Conservation (phyloP, 2,329 filamentous ascomycete genomes). For the Penicillium griseofulvum region DNA sequence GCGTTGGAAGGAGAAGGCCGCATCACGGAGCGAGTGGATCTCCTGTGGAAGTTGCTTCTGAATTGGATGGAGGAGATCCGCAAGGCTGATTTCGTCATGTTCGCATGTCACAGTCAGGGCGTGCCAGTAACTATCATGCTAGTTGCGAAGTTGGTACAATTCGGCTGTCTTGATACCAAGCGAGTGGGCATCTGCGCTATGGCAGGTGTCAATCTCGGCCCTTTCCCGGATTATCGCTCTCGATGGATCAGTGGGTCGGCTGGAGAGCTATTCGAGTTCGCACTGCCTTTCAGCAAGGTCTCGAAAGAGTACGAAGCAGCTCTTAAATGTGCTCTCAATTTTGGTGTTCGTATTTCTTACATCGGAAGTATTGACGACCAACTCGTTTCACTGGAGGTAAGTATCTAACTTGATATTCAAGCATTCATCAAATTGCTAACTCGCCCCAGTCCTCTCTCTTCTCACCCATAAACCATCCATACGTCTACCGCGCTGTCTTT, state of each 20-base stretch:
- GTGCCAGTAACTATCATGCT: conserved; percentile 93
- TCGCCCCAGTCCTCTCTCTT: conserved; percentile 71
- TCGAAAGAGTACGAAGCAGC: conserved; percentile 77
- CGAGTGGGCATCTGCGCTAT: conserved; percentile 82
- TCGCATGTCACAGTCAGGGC: conserved; percentile 95
- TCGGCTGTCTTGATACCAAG: conserved; percentile 74
- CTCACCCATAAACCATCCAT: conserved; percentile 79
- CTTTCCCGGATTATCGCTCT: conserved; percentile 88
- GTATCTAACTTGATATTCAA: conserved; percentile 13
- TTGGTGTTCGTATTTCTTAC: conserved; percentile 80
- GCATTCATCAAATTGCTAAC: not conserved
- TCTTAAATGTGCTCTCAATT: conserved; percentile 69
- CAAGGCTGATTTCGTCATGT: conserved; percentile 79
- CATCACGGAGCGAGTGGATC: conserved; percentile 83
- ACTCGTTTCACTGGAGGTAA: conserved; percentile 83
- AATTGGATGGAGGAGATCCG: conserved; percentile 94
- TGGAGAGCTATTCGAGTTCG: conserved; percentile 94
- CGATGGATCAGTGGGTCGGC: conserved; percentile 85
- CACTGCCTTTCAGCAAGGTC: conserved; percentile 74
- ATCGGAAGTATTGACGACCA: conserved; percentile 96
- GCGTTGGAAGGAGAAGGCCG: conserved; percentile 92
- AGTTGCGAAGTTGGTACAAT: conserved; percentile 84
- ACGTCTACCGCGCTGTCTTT: conserved; percentile 94
- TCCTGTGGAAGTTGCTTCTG: conserved; percentile 88
- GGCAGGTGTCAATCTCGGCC: conserved; percentile 90